These are phyloP conservation scores for Coleophoma cylindrospora DNA, from an alignment of 2,329 filamentous ascomycete genomes.

Conservation along the genomic window DNA sequence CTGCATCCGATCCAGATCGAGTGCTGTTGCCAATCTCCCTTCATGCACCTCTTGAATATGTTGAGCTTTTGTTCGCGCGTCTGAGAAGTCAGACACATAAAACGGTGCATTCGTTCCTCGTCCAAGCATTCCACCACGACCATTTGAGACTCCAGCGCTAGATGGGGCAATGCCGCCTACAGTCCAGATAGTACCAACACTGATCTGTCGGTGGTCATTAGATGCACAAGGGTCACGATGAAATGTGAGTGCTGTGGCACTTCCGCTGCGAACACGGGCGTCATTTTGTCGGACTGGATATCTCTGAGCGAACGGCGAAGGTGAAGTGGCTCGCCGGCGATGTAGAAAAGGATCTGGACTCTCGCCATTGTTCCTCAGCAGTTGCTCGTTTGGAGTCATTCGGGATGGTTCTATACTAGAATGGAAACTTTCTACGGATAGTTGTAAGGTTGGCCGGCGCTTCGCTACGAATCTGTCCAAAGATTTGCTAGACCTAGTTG, in stretches of 20 bases:
- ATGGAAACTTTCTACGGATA: conserved; percentile 41
- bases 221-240: conserved; percentile 18
- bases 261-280: conserved; percentile 18
- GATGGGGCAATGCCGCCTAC: conserved; percentile 66
- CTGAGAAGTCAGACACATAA: conserved; percentile 47
- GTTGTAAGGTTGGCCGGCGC: conserved; percentile 33
- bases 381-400: conserved; percentile 39
- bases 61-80: conserved; percentile 35
- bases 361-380: conserved; percentile 35
- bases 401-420: conserved; percentile 41
- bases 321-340: conserved; percentile 21
- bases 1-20: conserved; percentile 69
- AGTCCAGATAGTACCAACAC: conserved; percentile 68
- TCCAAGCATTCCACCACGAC: conserved; percentile 57
- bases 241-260: conserved; percentile 23
- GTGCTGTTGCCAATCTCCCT: conserved; percentile 69
- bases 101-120: conserved; percentile 69
- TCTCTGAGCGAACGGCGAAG: conserved; percentile 11
- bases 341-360: conserved; percentile 48
- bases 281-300: conserved; percentile 11
- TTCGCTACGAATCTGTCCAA: conserved; percentile 56
- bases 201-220: conserved; percentile 33
- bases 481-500: conserved; percentile 17
- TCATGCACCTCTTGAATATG: conserved; percentile 67
- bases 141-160: conserved; percentile 52